Percentiles rank a stretch among this genome's conserved stretches.
Conservation (phyloP, 78 protist species). For the Creolimax fragrantissima region DNA sequence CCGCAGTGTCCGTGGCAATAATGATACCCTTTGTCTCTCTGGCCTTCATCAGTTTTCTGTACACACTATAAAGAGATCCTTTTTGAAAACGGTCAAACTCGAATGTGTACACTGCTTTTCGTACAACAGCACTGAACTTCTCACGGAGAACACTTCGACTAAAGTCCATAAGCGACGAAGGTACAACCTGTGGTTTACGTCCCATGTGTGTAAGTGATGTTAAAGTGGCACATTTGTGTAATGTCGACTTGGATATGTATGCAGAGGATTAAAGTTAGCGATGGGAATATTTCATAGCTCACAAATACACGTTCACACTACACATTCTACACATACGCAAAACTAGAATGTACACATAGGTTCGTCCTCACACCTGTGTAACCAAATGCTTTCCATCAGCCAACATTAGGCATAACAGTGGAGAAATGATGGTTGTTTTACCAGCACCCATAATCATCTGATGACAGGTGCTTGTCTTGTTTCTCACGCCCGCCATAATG, state of each 20-base stretch:
- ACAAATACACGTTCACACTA: no score
- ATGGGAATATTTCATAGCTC: no score
- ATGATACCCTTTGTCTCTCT: not conserved
- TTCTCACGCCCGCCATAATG: not conserved
- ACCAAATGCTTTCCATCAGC: constrained; percentile 48
- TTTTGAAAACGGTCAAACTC: constrained; percentile 23
- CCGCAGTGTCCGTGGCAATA: not conserved
- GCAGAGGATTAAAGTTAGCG: no score
- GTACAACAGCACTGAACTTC: constrained; percentile 45
- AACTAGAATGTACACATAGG: no score
- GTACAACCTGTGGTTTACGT: constrained; percentile 33
- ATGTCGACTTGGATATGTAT: no score
- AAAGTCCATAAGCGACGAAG: constrained; percentile 49
- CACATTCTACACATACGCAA: no score
- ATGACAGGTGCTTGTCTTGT: constrained; percentile 14
- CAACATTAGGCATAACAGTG: constrained; percentile 55
- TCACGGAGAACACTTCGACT: constrained; percentile 43
- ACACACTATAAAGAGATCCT: not conserved
- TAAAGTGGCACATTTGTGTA: no score
- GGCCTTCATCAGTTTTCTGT: not conserved
- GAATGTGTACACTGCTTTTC: constrained; percentile 51
- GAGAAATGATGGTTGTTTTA: constrained; percentile 67
- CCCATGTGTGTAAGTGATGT: no score
- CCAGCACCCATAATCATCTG: constrained; percentile 79
- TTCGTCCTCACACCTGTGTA: constrained; percentile 42